Evolutionary conservation across 2,329 filamentous ascomycete species (phyloP).

Genomic region (Fusarium virguliforme): DNA sequence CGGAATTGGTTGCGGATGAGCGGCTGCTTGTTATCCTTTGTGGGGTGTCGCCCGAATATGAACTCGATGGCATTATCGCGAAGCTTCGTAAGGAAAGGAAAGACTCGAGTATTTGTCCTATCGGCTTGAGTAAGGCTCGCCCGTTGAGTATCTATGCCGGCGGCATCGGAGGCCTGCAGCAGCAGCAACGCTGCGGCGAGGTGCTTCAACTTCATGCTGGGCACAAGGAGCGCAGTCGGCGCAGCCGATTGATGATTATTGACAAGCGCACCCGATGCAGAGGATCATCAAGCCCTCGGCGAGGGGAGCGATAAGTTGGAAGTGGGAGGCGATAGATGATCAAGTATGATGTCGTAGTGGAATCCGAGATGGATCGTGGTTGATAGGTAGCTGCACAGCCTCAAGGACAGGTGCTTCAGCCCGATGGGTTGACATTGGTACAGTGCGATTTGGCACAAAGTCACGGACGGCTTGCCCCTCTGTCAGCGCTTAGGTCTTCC

Average conservation of each 20-base stretch:
- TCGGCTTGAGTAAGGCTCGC: slow-evolving; percentile 36
- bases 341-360: slow-evolving; percentile 34
- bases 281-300: slow-evolving; percentile 19
- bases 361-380: slow-evolving; percentile 33
- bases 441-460: slow-evolving; percentile 11
- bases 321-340: slow-evolving; percentile 18
- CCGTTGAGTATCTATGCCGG: slow-evolving; percentile 52
- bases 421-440: background rate
- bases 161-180: slow-evolving; percentile 50
- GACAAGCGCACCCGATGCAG: slow-evolving; percentile 11
- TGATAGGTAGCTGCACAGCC: slow-evolving; percentile 14
- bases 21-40: slow-evolving; percentile 49
- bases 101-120: slow-evolving; percentile 52
- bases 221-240: slow-evolving; percentile 16
- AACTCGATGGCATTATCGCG: slow-evolving; percentile 67
- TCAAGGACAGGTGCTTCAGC: slow-evolving; percentile 11
- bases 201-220: slow-evolving; percentile 50
- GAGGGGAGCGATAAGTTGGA: slow-evolving; percentile 11
- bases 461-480: slow-evolving; percentile 6
- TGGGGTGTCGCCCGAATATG: slow-evolving; percentile 64
- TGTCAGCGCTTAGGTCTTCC: slow-evolving; percentile 7
- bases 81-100: slow-evolving; percentile 67
- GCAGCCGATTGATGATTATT: slow-evolving; percentile 18
- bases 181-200: slow-evolving; percentile 49
- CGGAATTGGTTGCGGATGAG: slow-evolving; percentile 55